Evolutionary conservation across 1,284 basidiomycete species (phyloP), one percentile per base, ranked within the genome.

Genomic region (Boletus smithii): DNA sequence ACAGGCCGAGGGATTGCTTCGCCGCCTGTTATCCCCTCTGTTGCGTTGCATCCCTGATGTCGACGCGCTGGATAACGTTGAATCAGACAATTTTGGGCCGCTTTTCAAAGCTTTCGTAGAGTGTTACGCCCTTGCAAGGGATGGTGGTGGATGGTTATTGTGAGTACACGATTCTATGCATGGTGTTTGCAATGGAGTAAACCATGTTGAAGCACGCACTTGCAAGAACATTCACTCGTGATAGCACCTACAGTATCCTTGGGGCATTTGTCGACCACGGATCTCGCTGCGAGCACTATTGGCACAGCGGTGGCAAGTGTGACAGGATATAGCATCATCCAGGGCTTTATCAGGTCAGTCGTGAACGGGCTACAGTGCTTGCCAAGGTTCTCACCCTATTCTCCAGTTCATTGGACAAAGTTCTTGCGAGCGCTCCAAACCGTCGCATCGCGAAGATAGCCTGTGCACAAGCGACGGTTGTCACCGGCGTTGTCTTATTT

Each of bases 151-250:
- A 34, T 59, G 60, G 55, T 32, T 59, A 4, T 65, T 59, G 62
- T 63, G 11, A 56, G 62, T 26, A 23, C 13, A 17, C 6, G 8
- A 33, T 7, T 40, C 10, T 4, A 17, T 37, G 11, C 16, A 13
- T 23, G 33, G 40, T 27, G 8, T 22, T 17, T 35, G 6, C 9
- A 27, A 22, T 18, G 18, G 18, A 26, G 44, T 48, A 26, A 65
- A 42, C 18, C 5, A 9, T 29, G 31, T 39, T 22, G 14, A 56
- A 64, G 62, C 24, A 48, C 48, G 3, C 48, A 54, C 26, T 16
- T 60, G 23, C 62, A 62, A 26, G 62, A 64, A 13, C 60, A 64
- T 36, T 60, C 58, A 8, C 62, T 60, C 13, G 48, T 64, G 33
- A 47, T 60, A 43, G 62, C 60, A 26, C 62, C 60, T 16, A 56